Base-by-base conservation (phyloP, 78 protist species). In the Fonticula alba region DNA sequence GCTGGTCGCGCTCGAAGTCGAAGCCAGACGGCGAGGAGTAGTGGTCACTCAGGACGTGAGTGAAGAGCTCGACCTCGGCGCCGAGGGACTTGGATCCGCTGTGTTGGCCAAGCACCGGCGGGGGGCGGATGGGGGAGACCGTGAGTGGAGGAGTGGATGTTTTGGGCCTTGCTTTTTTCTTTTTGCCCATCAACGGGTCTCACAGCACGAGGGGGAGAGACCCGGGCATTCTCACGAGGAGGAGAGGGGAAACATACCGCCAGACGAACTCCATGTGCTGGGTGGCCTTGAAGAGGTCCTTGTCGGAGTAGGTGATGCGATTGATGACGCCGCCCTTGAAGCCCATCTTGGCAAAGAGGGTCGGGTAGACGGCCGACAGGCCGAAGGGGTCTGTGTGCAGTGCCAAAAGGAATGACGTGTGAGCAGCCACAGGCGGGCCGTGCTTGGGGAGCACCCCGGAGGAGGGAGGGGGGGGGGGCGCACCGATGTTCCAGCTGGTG, bases 381-480 rank as follows among this genome's bases (percentile, higher is more conserved):
- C 92, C 92, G 54, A 86, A 86, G 14, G 92, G 92, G n/a, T 86
- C 43, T 38, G 3, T 47, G 52, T 47, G 52, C 24, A n/a, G n/a
- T n/a, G 47, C 47, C 24, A 13, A 7, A 7, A 11, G 24, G 47
- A 13, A 11, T 41, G 24, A 41, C 24, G 24, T 11, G 11, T 11
- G 11, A 7, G 7, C 47, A 13, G 24, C 11, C 47, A 13, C 47
- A 7, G 24, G 7, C 47, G 7, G 24, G 7, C 47, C 11, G 24
- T 41, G 24, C 11, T 11, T 41, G 24, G 7, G 24, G 7, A 11
- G 24, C n/a, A n/a, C n/a, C n/a, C n/a, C n/a, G n/a, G 43, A 38
- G 17, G 43, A 3, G 43, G 7, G 43, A 3, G 43, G 43, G 17
- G 7, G 17, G 17, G 43, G 43, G 17, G 7, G 43, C 43, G 43